Base-by-base conservation (phyloP, 208 protist genomes). In the Leishmania guyanensis region DNA sequence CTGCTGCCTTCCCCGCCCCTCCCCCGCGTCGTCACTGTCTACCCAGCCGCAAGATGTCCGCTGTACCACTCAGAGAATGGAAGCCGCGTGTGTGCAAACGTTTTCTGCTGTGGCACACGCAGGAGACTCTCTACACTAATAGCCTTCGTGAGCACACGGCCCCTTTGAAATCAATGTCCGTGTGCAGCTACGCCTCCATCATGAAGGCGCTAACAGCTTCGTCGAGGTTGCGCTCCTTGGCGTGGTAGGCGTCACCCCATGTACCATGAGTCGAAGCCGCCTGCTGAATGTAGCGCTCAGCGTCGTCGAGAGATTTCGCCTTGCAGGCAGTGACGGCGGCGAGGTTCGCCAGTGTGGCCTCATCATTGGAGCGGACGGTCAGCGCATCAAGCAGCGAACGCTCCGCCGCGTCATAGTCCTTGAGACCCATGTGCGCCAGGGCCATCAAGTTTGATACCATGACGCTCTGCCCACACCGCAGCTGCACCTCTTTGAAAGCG, bases 261-360 rank as follows among this genome's bases (percentile, higher is more conserved):
- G 85, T 53, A 2, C 88, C 88, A 66, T 66, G 72, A 36, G 84
- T 60, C 46, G 83, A 50, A 2, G 58, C 48, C 0, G 91, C 92
- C 75, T 97, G 92, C 48, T 79, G 70, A 36, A 90, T 84, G 84
- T 94, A 95, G n/a, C 88, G 86, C 73, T 93, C 82, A 36, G 80
- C 84, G 17, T 82, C 80, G 70, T 95, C 92, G 36, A 80, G 77
- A n/a, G 89, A 53, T 66, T 91, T 95, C 5, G 87, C 84, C 54
- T 90, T 75, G 65, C 93, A 84, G 0, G 89, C 81, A 22, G 82
- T 87, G 33, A 96, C 85, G 29, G 89, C 90, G 8, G 91, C 91
- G 53, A 96, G 81, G 85, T 98, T 98, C 26, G 90, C 87, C 9
- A 95, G 82, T 60, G 94, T 98, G 46, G 91, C 91, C 12, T 86